A percentile compares a stretch with the other conserved stretches of the same genome.
phyloP scores from a whole-genome alignment of 2,329 filamentous ascomycete genomes.

The Colletotrichum tropicicola region DNA sequence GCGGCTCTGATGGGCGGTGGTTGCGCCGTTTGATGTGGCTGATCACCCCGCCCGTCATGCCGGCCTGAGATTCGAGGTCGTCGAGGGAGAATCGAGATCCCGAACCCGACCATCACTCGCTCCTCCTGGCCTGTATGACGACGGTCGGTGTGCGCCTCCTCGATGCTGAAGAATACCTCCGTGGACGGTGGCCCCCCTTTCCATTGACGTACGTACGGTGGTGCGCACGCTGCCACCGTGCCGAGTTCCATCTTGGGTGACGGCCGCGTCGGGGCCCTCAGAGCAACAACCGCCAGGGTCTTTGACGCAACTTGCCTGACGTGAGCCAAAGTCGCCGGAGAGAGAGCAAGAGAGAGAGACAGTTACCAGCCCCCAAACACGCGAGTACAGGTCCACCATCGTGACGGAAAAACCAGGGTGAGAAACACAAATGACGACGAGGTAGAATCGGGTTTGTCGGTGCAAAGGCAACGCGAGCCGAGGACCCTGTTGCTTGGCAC shows the following conservation, averaged over 20 bases:
- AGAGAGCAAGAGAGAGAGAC: not conserved
- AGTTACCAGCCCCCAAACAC: not conserved
- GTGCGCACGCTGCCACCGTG: too few relatives aligned
- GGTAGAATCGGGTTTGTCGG: not conserved
- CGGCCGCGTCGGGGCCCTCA: not conserved
- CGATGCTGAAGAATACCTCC: not conserved
- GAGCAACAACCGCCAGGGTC: not conserved
- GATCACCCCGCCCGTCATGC: too few relatives aligned
- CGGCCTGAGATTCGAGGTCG: too few relatives aligned
- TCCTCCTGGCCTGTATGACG: slow-evolving; percentile 2
- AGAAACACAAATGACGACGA: not conserved
- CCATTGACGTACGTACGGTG: not conserved
- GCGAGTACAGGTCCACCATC: not conserved
- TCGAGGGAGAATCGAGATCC: too few relatives aligned
- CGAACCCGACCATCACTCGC: too few relatives aligned
- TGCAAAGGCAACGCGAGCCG: slow-evolving; percentile 17
- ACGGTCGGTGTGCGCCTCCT: not conserved
- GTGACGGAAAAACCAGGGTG: not conserved
- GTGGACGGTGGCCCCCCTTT: not conserved
- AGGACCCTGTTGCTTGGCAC: slow-evolving; percentile 4
- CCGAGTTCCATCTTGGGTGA: slow-evolving; percentile 15
- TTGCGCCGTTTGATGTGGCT: too few relatives aligned
- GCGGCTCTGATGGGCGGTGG: too few relatives aligned
- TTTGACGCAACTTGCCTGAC: not conserved
- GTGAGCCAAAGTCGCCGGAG: not conserved